Conservation (phyloP, 1,139 yeast species). For the Kodamaea ohmeri region DNA sequence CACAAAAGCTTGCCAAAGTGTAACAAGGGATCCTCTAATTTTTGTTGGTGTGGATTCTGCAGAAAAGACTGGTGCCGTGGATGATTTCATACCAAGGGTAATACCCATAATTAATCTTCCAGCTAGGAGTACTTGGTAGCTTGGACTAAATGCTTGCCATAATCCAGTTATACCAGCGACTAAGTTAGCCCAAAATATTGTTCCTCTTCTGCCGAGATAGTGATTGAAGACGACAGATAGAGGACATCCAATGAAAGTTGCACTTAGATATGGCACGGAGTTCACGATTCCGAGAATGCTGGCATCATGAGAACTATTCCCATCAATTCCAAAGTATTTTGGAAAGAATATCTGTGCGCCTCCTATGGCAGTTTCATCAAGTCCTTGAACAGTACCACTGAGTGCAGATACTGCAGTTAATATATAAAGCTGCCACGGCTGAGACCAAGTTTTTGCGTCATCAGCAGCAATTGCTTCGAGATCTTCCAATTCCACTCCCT, state of each 20-base stretch:
- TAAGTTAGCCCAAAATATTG: constrained; percentile 21
- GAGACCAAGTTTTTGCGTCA: constrained; percentile 1
- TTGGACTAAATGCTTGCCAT: constrained; percentile 23
- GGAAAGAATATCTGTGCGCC: constrained; percentile 14
- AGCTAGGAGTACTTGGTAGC: constrained; percentile 21
- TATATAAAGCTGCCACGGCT: constrained; percentile 7
- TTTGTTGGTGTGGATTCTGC: constrained; percentile 24
- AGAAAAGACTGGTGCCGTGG: constrained; percentile 28
- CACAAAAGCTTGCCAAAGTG: constrained; percentile 38
- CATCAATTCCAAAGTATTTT: constrained; percentile 9
- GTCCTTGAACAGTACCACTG: constrained; percentile 8
- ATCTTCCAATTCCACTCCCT: background rate
- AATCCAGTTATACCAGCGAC: constrained; percentile 19
- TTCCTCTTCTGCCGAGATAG: constrained; percentile 21
- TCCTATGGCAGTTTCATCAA: constrained; percentile 22
- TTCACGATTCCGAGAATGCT: constrained; percentile 14
- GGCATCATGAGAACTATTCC: constrained; percentile 7
- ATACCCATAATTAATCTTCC: constrained; percentile 29
- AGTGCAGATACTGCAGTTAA: constrained; percentile 9
- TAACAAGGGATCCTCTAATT: constrained; percentile 26
- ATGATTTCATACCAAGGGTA: constrained; percentile 33
- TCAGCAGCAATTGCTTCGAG: background rate
- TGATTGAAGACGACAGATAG: constrained; percentile 7
- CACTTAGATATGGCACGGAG: constrained; percentile 15
- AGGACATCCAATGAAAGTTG: constrained; percentile 8